Evolutionary conservation across 768 basidiomycete species (phyloP).

Genomic region (Tylopilus felleus): DNA sequence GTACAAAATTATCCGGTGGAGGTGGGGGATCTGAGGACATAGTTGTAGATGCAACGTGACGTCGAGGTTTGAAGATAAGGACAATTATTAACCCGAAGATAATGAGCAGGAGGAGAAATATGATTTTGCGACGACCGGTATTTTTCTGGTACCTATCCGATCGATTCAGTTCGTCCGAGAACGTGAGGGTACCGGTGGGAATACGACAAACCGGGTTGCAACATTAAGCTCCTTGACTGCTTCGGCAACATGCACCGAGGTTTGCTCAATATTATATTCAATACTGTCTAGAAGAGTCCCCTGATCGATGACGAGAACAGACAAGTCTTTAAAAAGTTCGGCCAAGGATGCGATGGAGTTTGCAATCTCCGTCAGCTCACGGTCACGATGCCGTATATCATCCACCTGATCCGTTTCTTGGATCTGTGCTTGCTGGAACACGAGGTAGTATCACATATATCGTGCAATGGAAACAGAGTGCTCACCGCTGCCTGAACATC

Average conservation of each 20-base stretch:
- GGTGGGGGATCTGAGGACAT: conserved; percentile 25
- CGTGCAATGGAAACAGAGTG: conserved; percentile 24
- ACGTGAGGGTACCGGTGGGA: background rate
- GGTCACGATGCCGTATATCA: conserved; percentile 48
- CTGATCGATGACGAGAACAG: conserved; percentile 92
- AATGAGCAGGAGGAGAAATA: conserved; percentile 85
- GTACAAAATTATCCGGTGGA: conserved; percentile 27
- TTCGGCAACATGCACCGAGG: conserved; percentile 74
- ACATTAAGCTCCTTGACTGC: conserved; percentile 81
- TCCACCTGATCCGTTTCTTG: conserved; percentile 38
- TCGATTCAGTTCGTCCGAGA: background rate
- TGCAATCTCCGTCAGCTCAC: conserved; percentile 86
- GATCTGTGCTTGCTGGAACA: conserved; percentile 32
- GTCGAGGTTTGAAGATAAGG: conserved; percentile 89
- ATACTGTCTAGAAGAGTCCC: conserved; percentile 95
- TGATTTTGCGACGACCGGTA: conserved; percentile 89
- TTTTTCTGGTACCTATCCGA: conserved; percentile 82
- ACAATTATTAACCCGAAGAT: conserved; percentile 86
- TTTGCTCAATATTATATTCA: conserved; percentile 96
- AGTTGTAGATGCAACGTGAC: conserved; percentile 38
- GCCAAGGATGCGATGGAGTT: conserved; percentile 88
- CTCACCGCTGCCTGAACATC: conserved; percentile 84
- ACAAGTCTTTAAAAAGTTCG: conserved; percentile 95
- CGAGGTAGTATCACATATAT: conserved; percentile 9
- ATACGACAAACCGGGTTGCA: conserved; percentile 67